A percentile compares a stretch with the other conserved stretches of the same genome.
Evolutionary conservation across 305 asterid genomes (phyloP).

Genomic region (Fraxinus albicans): DNA sequence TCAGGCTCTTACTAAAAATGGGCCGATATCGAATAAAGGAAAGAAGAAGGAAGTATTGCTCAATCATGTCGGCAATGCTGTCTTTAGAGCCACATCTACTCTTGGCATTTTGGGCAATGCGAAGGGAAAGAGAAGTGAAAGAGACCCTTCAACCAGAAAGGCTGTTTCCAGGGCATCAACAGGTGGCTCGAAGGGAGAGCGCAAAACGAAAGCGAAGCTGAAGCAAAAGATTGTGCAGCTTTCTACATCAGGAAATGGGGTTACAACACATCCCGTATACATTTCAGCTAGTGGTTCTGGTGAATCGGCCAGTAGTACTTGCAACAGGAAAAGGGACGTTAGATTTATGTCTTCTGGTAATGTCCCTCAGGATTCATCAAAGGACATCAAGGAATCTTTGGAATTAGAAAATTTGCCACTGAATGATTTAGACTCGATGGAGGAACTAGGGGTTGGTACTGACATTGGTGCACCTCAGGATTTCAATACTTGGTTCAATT

Average conservation of each 20-base stretch:
- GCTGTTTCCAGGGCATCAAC: conserved; percentile 43
- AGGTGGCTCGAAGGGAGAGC: conserved; percentile 77
- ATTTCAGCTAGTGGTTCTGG: conserved; percentile 12
- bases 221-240: conserved; percentile 86
- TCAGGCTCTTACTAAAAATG: conserved; percentile 51
- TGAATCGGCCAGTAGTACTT: conserved; percentile 34
- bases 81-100: conserved; percentile 50
- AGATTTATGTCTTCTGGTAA: conserved; percentile 49
- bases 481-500: conserved; percentile 81
- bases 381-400: conserved; percentile 40
- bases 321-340: conserved; percentile 48
- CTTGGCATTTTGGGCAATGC: conserved; percentile 62
- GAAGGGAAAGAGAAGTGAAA: conserved; percentile 86
- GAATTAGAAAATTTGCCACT: conserved; percentile 50
- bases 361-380: conserved; percentile 30
- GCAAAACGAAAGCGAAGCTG: conserved; percentile 72
- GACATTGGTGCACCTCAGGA: conserved; percentile 77
- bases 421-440: conserved; percentile 55
- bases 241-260: conserved; percentile 67
- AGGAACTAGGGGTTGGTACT: conserved; percentile 63
- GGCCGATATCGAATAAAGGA: conserved; percentile 77
- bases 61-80: conserved; percentile 64
- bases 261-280: conserved; percentile 26
- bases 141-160: conserved; percentile 48
- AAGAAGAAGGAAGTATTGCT: conserved; percentile 80